These are phyloP conservation scores for Ochetophila trinervis DNA, from an alignment of 306 rosid species.

Conservation along the genomic window DNA sequence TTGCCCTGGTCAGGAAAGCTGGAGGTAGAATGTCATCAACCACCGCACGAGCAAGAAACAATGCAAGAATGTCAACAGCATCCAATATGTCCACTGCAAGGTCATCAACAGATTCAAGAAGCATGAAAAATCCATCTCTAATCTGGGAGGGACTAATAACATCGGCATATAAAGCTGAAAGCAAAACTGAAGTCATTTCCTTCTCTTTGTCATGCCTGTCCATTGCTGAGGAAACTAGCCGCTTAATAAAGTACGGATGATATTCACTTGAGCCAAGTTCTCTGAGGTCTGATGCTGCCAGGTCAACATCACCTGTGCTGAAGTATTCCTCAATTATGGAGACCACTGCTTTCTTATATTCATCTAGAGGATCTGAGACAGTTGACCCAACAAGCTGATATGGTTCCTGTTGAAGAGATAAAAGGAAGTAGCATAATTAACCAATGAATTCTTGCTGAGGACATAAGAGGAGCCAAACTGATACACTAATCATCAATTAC, in stretches of 20 bases:
- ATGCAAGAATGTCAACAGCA: slow-evolving; percentile 89
- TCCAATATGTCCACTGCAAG: slow-evolving; percentile 91
- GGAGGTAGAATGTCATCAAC: slow-evolving; percentile 98
- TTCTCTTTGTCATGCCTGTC: slow-evolving; percentile 98
- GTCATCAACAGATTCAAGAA: slow-evolving; percentile 95
- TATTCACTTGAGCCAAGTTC: slow-evolving; percentile 89
- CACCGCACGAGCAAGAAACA: slow-evolving; percentile 96
- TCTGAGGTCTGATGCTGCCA: slow-evolving; percentile 84
- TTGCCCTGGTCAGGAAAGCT: slow-evolving; percentile 81
- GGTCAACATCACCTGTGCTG: slow-evolving; percentile 76
- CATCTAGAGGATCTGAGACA: slow-evolving; percentile 82
- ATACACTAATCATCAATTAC: neutral
- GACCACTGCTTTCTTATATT: slow-evolving; percentile 82
- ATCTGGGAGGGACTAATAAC: slow-evolving; percentile 87
- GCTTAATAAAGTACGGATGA: slow-evolving; percentile 85
- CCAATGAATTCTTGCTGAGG: neutral
- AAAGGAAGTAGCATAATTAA: neutral
- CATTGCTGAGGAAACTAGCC: slow-evolving; percentile 94
- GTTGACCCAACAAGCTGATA: slow-evolving; percentile 87
- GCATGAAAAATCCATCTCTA: slow-evolving; percentile 87
- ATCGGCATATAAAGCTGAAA: slow-evolving; percentile 93
- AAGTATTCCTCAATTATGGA: slow-evolving; percentile 86
- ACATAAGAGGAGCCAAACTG: neutral
- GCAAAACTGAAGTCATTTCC: slow-evolving; percentile 97
- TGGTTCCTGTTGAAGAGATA: slow-evolving; percentile 62